Evolutionary conservation across 495 filamentous ascomycete genomes (phyloP).

Genomic region (Letharia lupina): DNA sequence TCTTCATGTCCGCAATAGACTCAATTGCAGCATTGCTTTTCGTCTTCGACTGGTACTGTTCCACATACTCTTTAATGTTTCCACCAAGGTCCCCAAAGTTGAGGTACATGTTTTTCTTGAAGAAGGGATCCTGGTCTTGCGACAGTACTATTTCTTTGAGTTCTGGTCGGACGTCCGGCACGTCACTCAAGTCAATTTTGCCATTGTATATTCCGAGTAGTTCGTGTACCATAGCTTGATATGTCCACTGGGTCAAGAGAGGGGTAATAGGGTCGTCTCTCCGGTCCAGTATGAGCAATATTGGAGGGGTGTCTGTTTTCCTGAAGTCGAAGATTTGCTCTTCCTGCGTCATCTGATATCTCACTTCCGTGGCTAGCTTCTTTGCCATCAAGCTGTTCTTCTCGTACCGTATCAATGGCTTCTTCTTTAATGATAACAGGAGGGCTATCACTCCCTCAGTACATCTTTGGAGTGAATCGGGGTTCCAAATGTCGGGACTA

Average conservation of each 20-base stretch:
- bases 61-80: slow-evolving; percentile 97
- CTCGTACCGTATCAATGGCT: slow-evolving; percentile 86
- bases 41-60: slow-evolving; percentile 92
- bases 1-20: slow-evolving; percentile 96
- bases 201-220: slow-evolving; percentile 89
- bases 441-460: slow-evolving; percentile 80
- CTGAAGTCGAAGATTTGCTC: slow-evolving; percentile 96
- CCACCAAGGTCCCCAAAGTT: slow-evolving; percentile 96
- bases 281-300: slow-evolving; percentile 82
- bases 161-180: slow-evolving; percentile 84
- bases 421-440: slow-evolving; percentile 86
- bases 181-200: slow-evolving; percentile 74
- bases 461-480: slow-evolving; percentile 71
- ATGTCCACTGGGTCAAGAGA: slow-evolving; percentile 93
- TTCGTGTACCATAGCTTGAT: slow-evolving; percentile 98
- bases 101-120: slow-evolving; percentile 99
- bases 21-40: slow-evolving; percentile 91
- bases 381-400: slow-evolving; percentile 85
- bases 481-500: slow-evolving; percentile 81
- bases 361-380: slow-evolving; percentile 84
- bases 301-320: slow-evolving; percentile 88
- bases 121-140: slow-evolving; percentile 97
- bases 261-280: slow-evolving; percentile 96
- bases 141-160: slow-evolving; percentile 92
- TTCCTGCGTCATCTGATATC: slow-evolving; percentile 89